Conservation (phyloP, 495 filamentous ascomycete genomes). For the Aspergillus nanangensis region DNA sequence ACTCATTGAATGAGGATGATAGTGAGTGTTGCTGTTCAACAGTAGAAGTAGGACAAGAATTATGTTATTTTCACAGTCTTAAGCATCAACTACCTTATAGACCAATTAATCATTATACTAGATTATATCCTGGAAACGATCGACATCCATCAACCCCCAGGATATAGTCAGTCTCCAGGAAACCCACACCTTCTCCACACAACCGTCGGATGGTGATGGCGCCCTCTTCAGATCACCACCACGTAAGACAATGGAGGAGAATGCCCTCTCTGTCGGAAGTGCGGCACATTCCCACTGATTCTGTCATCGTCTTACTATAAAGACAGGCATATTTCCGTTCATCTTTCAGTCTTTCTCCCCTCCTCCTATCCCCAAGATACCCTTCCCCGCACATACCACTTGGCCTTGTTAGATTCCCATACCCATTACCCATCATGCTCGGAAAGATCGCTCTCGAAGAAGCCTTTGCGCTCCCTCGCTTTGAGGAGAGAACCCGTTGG, state of each 20-base stretch:
- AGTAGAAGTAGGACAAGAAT: no score
- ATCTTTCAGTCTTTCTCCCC: conserved; percentile 12
- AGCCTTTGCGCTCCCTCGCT: conserved; percentile 45
- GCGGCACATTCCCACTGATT: no score
- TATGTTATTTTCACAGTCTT: no score
- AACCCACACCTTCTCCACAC: background rate
- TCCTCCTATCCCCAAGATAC: background rate
- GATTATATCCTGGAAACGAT: no score
- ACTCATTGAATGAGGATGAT: background rate
- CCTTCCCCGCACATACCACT: no score
- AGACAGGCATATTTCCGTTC: background rate
- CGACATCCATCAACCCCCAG: no score
- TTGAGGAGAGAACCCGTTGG: conserved; percentile 44
- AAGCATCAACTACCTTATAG: no score
- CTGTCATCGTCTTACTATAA: no score
- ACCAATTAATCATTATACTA: no score
- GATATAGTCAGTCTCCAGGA: no score
- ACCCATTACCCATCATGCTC: conserved; percentile 28
- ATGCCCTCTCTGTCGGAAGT: background rate
- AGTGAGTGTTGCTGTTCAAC: no score
- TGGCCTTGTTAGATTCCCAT: no score
- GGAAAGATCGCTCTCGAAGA: conserved; percentile 51
- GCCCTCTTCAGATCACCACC: background rate
- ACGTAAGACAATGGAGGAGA: background rate
- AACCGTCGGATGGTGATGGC: conserved; percentile 1